Evolutionary conservation across 768 basidiomycete genomes (phyloP).

Genomic region (Lentinula lateritia): DNA sequence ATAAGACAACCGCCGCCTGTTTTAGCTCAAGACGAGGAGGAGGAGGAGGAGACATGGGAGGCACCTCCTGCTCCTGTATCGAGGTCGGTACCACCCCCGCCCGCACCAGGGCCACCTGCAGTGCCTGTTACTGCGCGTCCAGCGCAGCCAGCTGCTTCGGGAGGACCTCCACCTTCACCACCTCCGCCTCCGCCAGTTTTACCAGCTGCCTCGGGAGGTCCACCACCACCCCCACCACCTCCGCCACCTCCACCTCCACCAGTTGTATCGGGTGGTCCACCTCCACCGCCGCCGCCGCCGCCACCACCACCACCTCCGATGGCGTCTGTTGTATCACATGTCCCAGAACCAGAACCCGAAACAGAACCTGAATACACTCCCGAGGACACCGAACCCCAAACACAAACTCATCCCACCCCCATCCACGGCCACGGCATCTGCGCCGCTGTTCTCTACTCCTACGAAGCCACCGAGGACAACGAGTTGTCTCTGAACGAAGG

Average conservation of each 20-base stretch:
- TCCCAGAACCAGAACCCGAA: slow-evolving; percentile 17
- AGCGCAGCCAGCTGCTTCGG: slow-evolving; percentile 22
- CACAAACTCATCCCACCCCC: slow-evolving; percentile 7
- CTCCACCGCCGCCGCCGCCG: too few species aligned
- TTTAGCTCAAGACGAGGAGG: neutral
- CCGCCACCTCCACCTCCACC: neutral
- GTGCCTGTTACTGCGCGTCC: slow-evolving; percentile 33
- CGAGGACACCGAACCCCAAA: too few species aligned
- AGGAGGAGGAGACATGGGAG: neutral
- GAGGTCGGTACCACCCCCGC: slow-evolving; percentile 38
- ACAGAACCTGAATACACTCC: neutral
- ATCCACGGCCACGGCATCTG: slow-evolving; percentile 42
- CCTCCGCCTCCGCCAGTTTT: slow-evolving; percentile 29
- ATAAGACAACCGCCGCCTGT: neutral
- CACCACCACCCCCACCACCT: slow-evolving; percentile 9
- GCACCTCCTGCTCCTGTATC: neutral
- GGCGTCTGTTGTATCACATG: neutral
- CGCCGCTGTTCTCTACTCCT: slow-evolving; percentile 52
- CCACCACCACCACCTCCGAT: slow-evolving; percentile 15
- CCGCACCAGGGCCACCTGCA: slow-evolving; percentile 36
- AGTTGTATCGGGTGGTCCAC: too few species aligned
- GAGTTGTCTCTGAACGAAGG: slow-evolving; percentile 80
- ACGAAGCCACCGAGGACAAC: slow-evolving; percentile 76
- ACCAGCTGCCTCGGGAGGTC: too few species aligned
- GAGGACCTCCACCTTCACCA: slow-evolving; percentile 27